Conservation (phyloP, 2,329 filamentous ascomycete genomes). For the Sphaerostilbella broomeana region DNA sequence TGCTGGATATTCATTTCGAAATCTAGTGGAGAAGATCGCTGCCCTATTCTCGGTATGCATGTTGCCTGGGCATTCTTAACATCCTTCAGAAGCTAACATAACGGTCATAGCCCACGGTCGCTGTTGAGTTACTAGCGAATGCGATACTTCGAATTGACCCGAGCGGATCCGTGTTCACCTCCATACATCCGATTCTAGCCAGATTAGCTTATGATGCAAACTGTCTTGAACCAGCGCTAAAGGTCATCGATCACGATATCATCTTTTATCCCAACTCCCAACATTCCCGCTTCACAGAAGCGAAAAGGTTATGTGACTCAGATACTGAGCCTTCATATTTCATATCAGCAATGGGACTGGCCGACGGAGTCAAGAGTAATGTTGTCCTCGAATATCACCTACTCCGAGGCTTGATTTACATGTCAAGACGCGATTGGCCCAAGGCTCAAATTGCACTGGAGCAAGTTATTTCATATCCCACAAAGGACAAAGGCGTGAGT, state of each 20-base stretch:
- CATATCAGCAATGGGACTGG: constrained; percentile 56
- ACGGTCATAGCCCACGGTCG: constrained; percentile 36
- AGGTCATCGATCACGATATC: constrained; percentile 58
- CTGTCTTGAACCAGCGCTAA: constrained; percentile 47
- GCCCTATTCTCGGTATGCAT: constrained; percentile 36
- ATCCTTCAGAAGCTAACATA: constrained; percentile 9
- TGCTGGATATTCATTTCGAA: constrained; percentile 36
- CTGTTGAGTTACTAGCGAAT: constrained; percentile 38
- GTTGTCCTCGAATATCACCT: constrained; percentile 63
- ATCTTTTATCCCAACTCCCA: constrained; percentile 54
- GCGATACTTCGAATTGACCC: constrained; percentile 63
- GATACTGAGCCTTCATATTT: constrained; percentile 44
- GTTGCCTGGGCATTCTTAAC: constrained; percentile 8
- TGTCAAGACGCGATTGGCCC: constrained; percentile 54
- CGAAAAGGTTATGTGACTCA: constrained; percentile 39
- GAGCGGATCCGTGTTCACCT: constrained; percentile 58
- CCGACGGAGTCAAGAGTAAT: constrained; percentile 37
- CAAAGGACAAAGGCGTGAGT: constrained; percentile 55
- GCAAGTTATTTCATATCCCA: constrained; percentile 61
- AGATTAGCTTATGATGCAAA: constrained; percentile 53
- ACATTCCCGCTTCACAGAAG: constrained; percentile 26
- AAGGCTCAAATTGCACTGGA: constrained; percentile 57
- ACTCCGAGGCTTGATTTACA: constrained; percentile 57
- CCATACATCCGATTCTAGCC: constrained; percentile 52
- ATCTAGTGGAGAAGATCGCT: constrained; percentile 36